phyloP scores from a whole-genome alignment of 2,329 filamentous ascomycete genomes.

The Myriosclerotinia duriaeana region DNA sequence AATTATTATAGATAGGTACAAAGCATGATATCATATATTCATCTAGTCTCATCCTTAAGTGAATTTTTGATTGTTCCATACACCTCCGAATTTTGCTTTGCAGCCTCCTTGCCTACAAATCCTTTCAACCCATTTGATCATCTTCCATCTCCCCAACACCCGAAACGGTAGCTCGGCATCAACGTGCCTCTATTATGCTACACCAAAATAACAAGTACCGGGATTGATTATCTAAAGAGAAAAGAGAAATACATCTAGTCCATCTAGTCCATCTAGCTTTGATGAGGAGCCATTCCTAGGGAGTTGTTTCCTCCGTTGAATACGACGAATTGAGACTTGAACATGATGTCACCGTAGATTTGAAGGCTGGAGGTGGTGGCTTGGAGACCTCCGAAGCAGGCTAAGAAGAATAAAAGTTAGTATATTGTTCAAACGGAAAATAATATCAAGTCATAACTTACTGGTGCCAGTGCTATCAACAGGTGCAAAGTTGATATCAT shows the following conservation, averaged over 20 bases:
- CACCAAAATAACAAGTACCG: background rate
- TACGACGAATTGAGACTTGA: conserved; percentile 60
- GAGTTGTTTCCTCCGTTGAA: conserved; percentile 57
- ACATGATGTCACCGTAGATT: conserved; percentile 63
- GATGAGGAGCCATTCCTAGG: conserved; percentile 50
- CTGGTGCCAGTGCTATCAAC: conserved; percentile 48
- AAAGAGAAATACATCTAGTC: background rate
- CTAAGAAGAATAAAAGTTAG: conserved; percentile 37
- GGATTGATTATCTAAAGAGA: conserved; percentile 4
- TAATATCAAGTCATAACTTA: conserved; percentile 41
- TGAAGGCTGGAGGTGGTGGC: conserved; percentile 55
- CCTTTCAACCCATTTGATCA: background rate
- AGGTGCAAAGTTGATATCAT: conserved; percentile 53
- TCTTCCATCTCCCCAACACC: background rate
- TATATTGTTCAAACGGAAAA: background rate
- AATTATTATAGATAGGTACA: conserved; percentile 14
- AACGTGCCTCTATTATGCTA: conserved; percentile 15
- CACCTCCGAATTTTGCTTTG: background rate
- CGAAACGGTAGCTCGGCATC: conserved; percentile 15
- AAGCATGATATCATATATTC: conserved; percentile 15
- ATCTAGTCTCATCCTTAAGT: conserved; percentile 8
- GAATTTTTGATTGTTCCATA: conserved; percentile 13
- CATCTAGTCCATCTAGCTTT: conserved; percentile 23
- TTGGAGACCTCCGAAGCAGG: conserved; percentile 69
- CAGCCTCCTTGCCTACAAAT: background rate